Evolutionary conservation across 148 eudicot species (phyloP).

Genomic region (Dianthus caryophyllus): DNA sequence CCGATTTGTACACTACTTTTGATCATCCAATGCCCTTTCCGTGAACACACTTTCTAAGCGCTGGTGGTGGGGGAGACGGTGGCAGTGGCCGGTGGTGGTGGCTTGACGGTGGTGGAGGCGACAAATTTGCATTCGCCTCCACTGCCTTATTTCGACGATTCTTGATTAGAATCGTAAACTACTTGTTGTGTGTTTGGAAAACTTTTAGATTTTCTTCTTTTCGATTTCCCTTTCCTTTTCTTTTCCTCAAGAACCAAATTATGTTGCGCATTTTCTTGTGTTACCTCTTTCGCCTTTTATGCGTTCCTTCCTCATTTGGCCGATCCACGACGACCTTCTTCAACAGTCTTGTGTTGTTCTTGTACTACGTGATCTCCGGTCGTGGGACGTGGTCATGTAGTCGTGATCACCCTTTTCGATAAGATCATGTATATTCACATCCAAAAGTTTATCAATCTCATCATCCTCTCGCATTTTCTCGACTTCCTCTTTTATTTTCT

Average conservation of each 20-base stretch:
- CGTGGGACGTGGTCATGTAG: background rate
- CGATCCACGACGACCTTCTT: conserved; percentile 1
- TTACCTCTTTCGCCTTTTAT: background rate
- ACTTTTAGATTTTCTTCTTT: conserved; percentile 11
- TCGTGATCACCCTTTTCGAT: conserved; percentile 3
- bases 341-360: background rate
- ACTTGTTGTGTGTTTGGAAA: conserved; percentile 7
- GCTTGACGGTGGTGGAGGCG: conserved; percentile 26
- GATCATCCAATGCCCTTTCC: conserved; percentile 1
- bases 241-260: background rate
- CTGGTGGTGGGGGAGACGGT: conserved; percentile 25
- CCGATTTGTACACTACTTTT: conserved; percentile 27
- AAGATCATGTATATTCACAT: conserved; percentile 19
- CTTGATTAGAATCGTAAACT: conserved; percentile 15
- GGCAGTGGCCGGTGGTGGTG: conserved; percentile 22
- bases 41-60: conserved; percentile 21
- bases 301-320: background rate
- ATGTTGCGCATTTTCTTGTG: background rate
- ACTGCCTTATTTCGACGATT: conserved; percentile 13
- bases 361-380: no score
- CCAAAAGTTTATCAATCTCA: conserved; percentile 21
- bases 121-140: conserved; percentile 2
- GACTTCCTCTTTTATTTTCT: background rate
- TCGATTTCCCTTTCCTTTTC: conserved; percentile 13
- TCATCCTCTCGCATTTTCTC: conserved; percentile 13